Conservation (phyloP, 352 stramenopile species). For the Pythium pectinolyticum region DNA sequence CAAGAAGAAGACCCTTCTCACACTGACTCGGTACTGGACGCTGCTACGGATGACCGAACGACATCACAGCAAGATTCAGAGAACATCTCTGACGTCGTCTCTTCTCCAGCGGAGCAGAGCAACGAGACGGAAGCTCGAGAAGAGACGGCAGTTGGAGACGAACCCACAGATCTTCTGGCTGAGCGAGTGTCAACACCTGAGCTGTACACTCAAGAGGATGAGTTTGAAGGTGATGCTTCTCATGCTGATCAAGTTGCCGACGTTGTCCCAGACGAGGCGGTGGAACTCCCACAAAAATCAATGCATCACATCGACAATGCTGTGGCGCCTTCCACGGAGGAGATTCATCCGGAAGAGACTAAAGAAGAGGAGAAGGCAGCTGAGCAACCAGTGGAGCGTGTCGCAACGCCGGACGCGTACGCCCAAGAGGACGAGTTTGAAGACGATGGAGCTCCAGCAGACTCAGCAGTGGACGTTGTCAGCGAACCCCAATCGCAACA, state of each 20-base stretch:
- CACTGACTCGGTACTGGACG: too few species aligned
- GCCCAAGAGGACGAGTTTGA: conserved; percentile 9
- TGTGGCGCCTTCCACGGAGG: neutral
- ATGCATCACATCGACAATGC: neutral
- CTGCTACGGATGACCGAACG: too few species aligned
- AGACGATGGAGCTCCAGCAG: neutral
- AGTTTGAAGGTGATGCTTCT: neutral
- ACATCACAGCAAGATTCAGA: too few species aligned
- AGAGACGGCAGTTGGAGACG: too few species aligned
- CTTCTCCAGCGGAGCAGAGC: too few species aligned
- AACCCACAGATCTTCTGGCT: too few species aligned
- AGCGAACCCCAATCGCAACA: neutral
- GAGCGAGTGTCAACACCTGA: conserved; percentile 2
- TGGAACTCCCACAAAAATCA: neutral
- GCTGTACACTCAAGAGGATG: conserved; percentile 2
- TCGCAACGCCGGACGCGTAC: conserved; percentile 2
- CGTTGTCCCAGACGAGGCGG: too few species aligned
- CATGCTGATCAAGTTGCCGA: neutral
- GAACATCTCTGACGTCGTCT: too few species aligned
- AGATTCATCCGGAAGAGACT: too few species aligned
- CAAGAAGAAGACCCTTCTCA: too few species aligned
- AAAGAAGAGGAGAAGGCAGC: neutral
- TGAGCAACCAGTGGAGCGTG: neutral
- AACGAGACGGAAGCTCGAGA: too few species aligned
- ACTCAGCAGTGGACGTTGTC: too few species aligned